Percentiles rank a stretch among this genome's conserved stretches.
Conservation (phyloP, 768 basidiomycete species). For the Boletellus sp. region DNA sequence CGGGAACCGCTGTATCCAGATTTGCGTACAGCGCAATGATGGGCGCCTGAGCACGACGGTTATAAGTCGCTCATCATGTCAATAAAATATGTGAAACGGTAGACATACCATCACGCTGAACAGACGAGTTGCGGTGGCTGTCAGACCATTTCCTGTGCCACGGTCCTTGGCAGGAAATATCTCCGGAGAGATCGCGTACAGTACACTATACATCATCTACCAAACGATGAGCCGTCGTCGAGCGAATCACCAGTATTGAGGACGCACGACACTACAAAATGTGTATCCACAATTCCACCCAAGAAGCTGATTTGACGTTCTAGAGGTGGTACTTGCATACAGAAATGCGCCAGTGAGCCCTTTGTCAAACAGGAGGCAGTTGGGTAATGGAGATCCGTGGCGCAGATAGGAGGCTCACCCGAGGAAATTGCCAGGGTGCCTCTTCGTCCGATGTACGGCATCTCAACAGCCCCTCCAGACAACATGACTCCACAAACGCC, state of each 20-base stretch:
- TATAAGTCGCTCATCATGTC: not conserved
- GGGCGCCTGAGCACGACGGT: constrained; percentile 45
- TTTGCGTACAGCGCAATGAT: constrained; percentile 70
- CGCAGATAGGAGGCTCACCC: constrained; percentile 39
- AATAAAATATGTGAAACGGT: not conserved
- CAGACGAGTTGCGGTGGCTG: constrained; percentile 54
- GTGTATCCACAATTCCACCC: constrained; percentile 80
- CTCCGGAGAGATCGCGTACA: constrained; percentile 69
- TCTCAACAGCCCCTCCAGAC: constrained; percentile 68
- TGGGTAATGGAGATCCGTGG: constrained; percentile 35
- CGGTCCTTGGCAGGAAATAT: constrained; percentile 69
- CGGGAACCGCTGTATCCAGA: constrained; percentile 59
- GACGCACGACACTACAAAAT: constrained; percentile 56
- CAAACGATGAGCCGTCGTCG: not conserved
- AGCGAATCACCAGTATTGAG: not conserved
- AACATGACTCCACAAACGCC: constrained; percentile 72
- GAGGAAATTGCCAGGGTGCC: constrained; percentile 66
- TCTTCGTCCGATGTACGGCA: constrained; percentile 58
- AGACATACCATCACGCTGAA: constrained; percentile 65
- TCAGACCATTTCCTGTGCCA: constrained; percentile 68
- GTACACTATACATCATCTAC: constrained; percentile 72
- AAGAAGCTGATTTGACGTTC: constrained; percentile 61
- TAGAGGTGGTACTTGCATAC: constrained; percentile 44
- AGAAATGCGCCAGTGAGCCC: constrained; percentile 30
- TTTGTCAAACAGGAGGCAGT: constrained; percentile 27